Evolutionary conservation across 2,329 filamentous ascomycete species (phyloP).

Genomic region (Calonectria crousiana): DNA sequence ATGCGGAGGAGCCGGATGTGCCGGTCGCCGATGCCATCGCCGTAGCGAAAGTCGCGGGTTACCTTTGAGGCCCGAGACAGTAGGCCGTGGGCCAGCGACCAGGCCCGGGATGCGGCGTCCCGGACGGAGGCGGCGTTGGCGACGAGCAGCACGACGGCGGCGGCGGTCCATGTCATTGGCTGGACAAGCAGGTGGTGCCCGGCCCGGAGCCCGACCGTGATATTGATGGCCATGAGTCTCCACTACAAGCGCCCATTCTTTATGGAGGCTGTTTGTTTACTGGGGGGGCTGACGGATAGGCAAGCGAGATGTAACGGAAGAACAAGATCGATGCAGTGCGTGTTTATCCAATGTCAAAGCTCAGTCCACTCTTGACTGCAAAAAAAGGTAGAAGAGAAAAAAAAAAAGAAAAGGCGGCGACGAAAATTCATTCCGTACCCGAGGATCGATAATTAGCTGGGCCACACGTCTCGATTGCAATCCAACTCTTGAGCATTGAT

Average conservation of each 20-base stretch:
- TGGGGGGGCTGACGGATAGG: neutral
- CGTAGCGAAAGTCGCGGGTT: conserved; percentile 21
- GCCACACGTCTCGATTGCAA: neutral
- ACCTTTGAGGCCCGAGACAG: neutral
- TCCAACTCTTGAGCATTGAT: neutral
- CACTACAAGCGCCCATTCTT: neutral
- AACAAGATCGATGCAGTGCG: neutral
- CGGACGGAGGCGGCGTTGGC: conserved; percentile 1
- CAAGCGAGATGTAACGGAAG: neutral
- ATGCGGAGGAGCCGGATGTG: conserved; percentile 36
- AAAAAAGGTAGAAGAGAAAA: neutral
- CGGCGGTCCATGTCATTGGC: conserved; percentile 1
- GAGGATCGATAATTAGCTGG: neutral
- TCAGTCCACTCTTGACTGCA: neutral
- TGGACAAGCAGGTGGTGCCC: neutral
- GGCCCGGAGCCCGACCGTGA: conserved; percentile 1
- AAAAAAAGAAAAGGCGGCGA: neutral
- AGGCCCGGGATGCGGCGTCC: neutral
- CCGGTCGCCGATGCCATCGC: conserved; percentile 19
- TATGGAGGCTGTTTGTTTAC: neutral
- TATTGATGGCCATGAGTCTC: conserved; percentile 4
- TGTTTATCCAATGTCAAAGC: neutral
- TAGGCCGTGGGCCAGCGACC: neutral
- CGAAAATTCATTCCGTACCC: neutral
- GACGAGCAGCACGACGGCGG: neutral